Evolutionary conservation across 139 green algal species (phyloP), one percentile per base, ranked within the genome.

Genomic region (Chlamydomonas sphaeroides): DNA sequence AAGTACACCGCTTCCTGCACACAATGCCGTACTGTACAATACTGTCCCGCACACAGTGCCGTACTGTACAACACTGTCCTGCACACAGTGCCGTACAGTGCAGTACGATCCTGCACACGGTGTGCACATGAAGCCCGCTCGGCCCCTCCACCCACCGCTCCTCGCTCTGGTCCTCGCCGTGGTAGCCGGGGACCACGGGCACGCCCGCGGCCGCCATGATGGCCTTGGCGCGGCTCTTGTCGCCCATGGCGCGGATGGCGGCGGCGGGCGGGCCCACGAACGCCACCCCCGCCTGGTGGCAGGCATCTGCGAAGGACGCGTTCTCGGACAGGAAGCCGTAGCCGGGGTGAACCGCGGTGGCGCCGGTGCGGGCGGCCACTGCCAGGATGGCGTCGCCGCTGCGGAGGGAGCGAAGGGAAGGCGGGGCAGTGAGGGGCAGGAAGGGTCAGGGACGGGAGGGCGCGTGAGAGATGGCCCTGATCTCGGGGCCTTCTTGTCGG

Each of bases 261-360:
- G 71, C 68, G 0, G 87, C 76, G 15, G 92, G 92, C 0, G 95
- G 95, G 0, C 95, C 95, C 28, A 97, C 91, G 84, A 96, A 98
- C 6, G 73, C 49, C 5, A 95, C 65, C 18, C 93, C 92, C 7
- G 82, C 88, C 21, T 78, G 63, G 63, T 85, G 86, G 62, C 93
- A 94, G 11, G 85, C 81, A 57, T 91, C 68, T 0, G 89, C 89
- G 90, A 98, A 98, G 2, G 56, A 69, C 1, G 92, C 88, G 85
- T 95, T 96, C 78, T 97, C 95, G 28, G 84, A 93, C 41, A 98
- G 81, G 85, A 97, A 98, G 59, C 95, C 95, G 84, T 97, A 98
- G 41, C 95, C 94, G 23, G 93, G 95, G 75, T 97, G 94, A 28
- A 98, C 86, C 26, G 94, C 91, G 28, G 89, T 77, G 18, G 92